Base-by-base conservation (phyloP, 306 rosid species). In the Cyamopsis tetragonoloba region DNA sequence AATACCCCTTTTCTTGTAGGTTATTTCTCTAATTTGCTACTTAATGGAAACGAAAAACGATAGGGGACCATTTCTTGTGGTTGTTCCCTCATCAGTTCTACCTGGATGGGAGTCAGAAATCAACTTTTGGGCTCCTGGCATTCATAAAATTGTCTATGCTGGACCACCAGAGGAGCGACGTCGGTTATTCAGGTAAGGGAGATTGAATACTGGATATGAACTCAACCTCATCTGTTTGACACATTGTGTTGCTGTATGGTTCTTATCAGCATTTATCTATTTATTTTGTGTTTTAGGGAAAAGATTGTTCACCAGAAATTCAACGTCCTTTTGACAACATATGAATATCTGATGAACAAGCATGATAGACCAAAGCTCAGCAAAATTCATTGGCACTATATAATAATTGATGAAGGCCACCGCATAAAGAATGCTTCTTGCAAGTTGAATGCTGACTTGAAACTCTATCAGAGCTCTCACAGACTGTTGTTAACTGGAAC, bases 341-440 rank as follows among this genome's bases (percentile, higher is more conserved):
- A 95, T 37, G 99, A 95, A 80, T 95, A 95, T 85, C 81, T 95
- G 72, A 95, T 95, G 99, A 95, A 95, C 88, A 95, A 95, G 85
- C 97, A 95, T 76, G 99, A 95, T 71, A 95, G 99, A 74, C 99
- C 99, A 27, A 95, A 91, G 79, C 79, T 95, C 61, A 82, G 99
- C 84, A 95, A 95, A 83, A 69, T 95, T 66, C 92, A 86, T 38
- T 95, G 99, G 99, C 99, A 86, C 73, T 95, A 95, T 73, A 80
- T 95, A 51, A 95, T 95, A 78, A 95, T 95, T 76, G 99, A 95
- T 75, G 96, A 95, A 79, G 99, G 99, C 59, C 99, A 95, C 68
- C 99, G 99, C 55, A 95, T 95, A 79, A 95, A 95, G 87, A 95
- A 95, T 85, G 99, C 99, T 66, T 95, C 99, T 66, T 95, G 99